These are phyloP conservation scores for Xylariaceae sp. DNA, from an alignment of 2,329 filamentous ascomycete species.

Conservation along the genomic window DNA sequence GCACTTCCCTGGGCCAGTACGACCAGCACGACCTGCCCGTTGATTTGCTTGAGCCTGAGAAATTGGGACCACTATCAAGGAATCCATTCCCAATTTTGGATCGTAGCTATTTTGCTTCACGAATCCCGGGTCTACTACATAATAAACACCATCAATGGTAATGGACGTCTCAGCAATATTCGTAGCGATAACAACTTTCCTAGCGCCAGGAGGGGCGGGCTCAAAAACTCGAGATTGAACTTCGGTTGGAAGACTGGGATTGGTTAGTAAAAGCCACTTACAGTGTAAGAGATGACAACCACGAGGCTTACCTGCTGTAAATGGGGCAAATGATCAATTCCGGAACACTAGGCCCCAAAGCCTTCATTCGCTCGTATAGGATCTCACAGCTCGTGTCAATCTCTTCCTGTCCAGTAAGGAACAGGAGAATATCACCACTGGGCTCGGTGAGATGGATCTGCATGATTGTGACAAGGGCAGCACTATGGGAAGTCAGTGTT, in stretches of 20 bases:
- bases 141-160: slow-evolving; percentile 96
- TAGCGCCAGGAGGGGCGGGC: slow-evolving; percentile 73
- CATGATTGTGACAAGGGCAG: slow-evolving; percentile 94
- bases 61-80: slow-evolving; percentile 89
- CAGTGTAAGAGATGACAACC: not conserved
- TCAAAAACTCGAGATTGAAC: slow-evolving; percentile 95
- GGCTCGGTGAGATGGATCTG: slow-evolving; percentile 94
- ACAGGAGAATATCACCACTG: slow-evolving; percentile 88
- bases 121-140: slow-evolving; percentile 94
- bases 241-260: slow-evolving; percentile 71
- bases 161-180: slow-evolving; percentile 98
- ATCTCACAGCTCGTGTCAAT: slow-evolving; percentile 95
- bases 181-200: slow-evolving; percentile 95
- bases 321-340: slow-evolving; percentile 91
- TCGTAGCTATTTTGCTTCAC: slow-evolving; percentile 98
- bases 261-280: not conserved
- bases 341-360: slow-evolving; percentile 80
- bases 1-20: slow-evolving; percentile 93
- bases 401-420: slow-evolving; percentile 95
- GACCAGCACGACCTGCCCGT: slow-evolving; percentile 82
- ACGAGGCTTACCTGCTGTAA: slow-evolving; percentile 54
- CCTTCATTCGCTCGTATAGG: slow-evolving; percentile 92
- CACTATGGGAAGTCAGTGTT: slow-evolving; percentile 29
- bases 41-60: slow-evolving; percentile 96
- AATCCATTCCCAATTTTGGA: slow-evolving; percentile 96